phyloP scores from a whole-genome alignment of 2,329 filamentous ascomycete genomes.

The Dactylonectria estremocensis region DNA sequence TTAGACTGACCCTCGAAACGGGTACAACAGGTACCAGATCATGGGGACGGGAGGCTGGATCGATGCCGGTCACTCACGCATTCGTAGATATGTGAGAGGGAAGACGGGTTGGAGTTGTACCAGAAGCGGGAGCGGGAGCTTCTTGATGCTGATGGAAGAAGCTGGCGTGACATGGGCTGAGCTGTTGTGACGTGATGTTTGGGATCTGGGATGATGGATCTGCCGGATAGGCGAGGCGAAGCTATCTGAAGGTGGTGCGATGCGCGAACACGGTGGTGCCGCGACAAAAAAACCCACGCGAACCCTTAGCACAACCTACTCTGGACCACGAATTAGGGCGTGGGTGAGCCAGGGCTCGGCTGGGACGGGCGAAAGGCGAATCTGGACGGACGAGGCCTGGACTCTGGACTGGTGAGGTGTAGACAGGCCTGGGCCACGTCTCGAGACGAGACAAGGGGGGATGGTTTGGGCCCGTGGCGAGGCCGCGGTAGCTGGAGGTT shows the following conservation, averaged over 20 bases:
- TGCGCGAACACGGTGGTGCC: slow-evolving; percentile 39
- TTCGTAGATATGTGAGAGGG: slow-evolving; percentile 36
- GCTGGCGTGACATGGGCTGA: slow-evolving; percentile 46
- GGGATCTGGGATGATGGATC: slow-evolving; percentile 27
- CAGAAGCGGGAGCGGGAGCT: slow-evolving; percentile 26
- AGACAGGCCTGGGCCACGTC: slow-evolving; percentile 12
- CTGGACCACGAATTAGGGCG: background rate
- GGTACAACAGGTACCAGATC: slow-evolving; percentile 86
- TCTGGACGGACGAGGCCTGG: too few relatives aligned
- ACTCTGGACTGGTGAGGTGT: background rate
- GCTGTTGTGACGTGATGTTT: slow-evolving; percentile 31
- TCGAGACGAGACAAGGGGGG: slow-evolving; percentile 13
- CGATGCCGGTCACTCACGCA: slow-evolving; percentile 41
- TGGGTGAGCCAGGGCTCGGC: slow-evolving; percentile 12
- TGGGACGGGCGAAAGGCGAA: slow-evolving; percentile 2
- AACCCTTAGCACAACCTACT: slow-evolving; percentile 32
- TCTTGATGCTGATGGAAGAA: slow-evolving; percentile 31
- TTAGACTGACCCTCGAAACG: slow-evolving; percentile 78
- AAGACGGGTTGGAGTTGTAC: slow-evolving; percentile 23
- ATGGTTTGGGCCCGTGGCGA: background rate
- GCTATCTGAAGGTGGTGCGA: slow-evolving; percentile 39
- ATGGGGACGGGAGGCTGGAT: slow-evolving; percentile 58
- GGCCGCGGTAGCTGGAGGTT: background rate
- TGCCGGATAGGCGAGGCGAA: too few relatives aligned
- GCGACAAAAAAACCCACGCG: slow-evolving; percentile 36